These are phyloP conservation scores for Casuarina cunninghamiana DNA, from an alignment of 306 rosid genomes.

Conservation along the genomic window DNA sequence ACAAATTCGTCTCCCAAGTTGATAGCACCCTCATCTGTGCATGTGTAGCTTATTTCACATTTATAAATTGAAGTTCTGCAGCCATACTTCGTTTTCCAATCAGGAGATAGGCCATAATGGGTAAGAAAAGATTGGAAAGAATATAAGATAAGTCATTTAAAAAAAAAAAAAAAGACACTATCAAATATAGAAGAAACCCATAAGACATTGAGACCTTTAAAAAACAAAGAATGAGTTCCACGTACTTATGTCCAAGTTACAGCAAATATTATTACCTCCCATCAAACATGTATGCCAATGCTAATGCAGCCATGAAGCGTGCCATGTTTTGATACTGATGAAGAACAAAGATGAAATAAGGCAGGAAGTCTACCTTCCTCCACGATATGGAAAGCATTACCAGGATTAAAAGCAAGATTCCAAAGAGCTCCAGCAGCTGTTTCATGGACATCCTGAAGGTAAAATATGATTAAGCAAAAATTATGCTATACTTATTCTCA, in stretches of 20 bases:
- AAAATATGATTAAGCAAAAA: constrained; percentile 24
- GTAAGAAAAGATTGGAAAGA: neutral
- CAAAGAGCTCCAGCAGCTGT: constrained; percentile 99
- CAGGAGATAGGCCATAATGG: neutral
- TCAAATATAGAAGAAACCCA: neutral
- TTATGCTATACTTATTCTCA: neutral
- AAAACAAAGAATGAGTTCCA: neutral
- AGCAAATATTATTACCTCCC: constrained; percentile 63
- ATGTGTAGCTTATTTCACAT: constrained; percentile 4
- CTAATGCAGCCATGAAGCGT: constrained; percentile 98
- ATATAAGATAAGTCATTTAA: neutral
- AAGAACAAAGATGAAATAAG: constrained; percentile 88
- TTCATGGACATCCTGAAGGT: constrained; percentile 95
- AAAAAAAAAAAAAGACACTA: too few relatives aligned
- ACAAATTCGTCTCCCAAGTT: neutral
- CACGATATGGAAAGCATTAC: constrained; percentile 93
- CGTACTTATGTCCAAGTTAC: neutral
- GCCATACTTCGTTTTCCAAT: constrained; percentile 12
- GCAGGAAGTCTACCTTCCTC: constrained; percentile 99
- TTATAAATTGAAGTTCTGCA: neutral
- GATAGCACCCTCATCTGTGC: neutral
- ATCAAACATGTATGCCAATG: constrained; percentile 99
- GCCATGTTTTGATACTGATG: constrained; percentile 98
- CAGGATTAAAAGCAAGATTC: constrained; percentile 99
- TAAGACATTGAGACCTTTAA: neutral